Conservation (phyloP, 345 rosid genomes). For the Moricandia arvensis region DNA sequence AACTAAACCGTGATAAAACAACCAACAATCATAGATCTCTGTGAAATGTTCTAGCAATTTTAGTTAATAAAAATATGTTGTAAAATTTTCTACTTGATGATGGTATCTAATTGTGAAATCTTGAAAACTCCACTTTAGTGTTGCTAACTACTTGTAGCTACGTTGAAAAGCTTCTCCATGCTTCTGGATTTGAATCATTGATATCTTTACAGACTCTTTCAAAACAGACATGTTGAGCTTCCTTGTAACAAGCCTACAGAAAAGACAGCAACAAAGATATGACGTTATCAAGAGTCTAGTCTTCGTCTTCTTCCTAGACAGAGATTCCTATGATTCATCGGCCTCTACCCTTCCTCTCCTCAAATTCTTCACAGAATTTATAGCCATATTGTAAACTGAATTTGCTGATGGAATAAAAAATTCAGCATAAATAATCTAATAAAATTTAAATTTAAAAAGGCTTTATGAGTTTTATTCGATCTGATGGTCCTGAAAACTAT, state of each 20-base stretch:
- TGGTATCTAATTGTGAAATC: not conserved
- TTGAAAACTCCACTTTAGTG: not conserved
- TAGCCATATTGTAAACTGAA: too few species aligned
- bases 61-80: not conserved
- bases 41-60: not conserved
- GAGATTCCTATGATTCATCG: too few species aligned
- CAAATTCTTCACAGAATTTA: too few species aligned
- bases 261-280: not conserved
- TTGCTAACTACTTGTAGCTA: not conserved
- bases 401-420: too few species aligned
- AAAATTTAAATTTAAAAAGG: too few species aligned
- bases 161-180: not conserved
- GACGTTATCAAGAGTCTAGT: not conserved
- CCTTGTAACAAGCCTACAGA: not conserved
- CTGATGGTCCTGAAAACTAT: too few species aligned
- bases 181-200: not conserved
- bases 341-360: too few species aligned
- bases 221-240: not conserved
- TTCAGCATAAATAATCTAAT: too few species aligned
- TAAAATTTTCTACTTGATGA: not conserved
- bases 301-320: not conserved
- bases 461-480: too few species aligned
- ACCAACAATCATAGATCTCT: not conserved
- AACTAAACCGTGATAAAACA: not conserved
- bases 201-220: not conserved